Conservation (phyloP, 2,329 filamentous ascomycete genomes). For the Aspergillus sp. region DNA sequence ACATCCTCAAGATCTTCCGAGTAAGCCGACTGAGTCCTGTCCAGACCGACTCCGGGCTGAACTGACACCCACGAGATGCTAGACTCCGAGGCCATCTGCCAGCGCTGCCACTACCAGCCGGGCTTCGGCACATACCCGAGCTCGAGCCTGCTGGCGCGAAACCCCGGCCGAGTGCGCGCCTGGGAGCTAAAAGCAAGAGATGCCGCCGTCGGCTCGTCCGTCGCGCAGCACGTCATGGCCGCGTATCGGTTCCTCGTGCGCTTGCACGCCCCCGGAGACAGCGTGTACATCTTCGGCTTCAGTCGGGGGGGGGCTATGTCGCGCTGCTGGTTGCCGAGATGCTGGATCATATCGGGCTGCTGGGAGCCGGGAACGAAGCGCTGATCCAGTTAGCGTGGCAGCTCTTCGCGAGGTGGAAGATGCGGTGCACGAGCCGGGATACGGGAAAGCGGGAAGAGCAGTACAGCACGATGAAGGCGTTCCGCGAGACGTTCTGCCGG, state of each 20-base stretch:
- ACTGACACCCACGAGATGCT: conserved; percentile 30
- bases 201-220: conserved; percentile 17
- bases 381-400: conserved; percentile 78
- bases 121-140: conserved; percentile 1
- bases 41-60: not conserved
- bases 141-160: conserved; percentile 2
- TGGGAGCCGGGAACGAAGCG: conserved; percentile 76
- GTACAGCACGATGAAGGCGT: conserved; percentile 65
- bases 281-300: conserved; percentile 49
- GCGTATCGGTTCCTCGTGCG: conserved; percentile 49
- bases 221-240: conserved; percentile 44
- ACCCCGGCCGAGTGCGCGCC: too few relatives aligned
- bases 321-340: conserved; percentile 46
- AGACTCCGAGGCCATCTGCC: too few relatives aligned
- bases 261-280: conserved; percentile 42
- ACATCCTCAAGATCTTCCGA: conserved; percentile 41
- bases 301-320: conserved; percentile 45
- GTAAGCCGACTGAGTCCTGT: not conserved
- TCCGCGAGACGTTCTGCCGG: conserved; percentile 69
- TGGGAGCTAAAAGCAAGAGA: conserved; percentile 3
- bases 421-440: conserved; percentile 16
- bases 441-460: conserved; percentile 15
- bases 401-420: conserved; percentile 35
- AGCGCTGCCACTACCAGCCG: too few relatives aligned
- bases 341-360: conserved; percentile 45